Conservation (phyloP, 2,329 filamentous ascomycete species). For the Lachnellula suecica region DNA sequence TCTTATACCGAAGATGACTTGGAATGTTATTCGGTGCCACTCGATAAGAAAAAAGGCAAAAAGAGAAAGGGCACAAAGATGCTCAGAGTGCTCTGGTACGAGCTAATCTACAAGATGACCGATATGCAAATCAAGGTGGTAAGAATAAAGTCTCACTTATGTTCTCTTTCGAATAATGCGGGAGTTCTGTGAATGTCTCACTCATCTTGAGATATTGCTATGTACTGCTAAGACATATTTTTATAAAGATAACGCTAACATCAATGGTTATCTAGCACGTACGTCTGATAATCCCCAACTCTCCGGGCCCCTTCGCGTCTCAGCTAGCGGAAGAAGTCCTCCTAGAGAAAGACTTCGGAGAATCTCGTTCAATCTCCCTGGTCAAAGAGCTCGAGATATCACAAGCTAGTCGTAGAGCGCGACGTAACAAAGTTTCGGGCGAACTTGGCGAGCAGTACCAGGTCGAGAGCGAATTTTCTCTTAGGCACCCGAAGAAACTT, state of each 20-base stretch:
- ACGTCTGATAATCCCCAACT: constrained; percentile 9
- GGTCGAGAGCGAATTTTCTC: background rate
- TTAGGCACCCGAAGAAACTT: too few species aligned
- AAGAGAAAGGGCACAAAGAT: constrained; percentile 1
- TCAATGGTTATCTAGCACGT: too few species aligned
- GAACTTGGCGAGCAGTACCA: background rate
- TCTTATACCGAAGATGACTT: constrained; percentile 5
- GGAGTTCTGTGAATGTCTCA: too few species aligned
- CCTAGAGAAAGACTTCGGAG: background rate
- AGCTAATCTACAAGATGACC: constrained; percentile 15
- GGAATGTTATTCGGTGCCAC: background rate
- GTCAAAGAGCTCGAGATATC: constrained; percentile 7
- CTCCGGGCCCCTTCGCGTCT: constrained; percentile 2
- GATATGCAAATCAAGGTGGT: constrained; percentile 16
- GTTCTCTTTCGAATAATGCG: too few species aligned
- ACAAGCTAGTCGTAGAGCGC: background rate
- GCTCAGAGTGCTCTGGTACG: constrained; percentile 2
- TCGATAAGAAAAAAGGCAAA: constrained; percentile 1
- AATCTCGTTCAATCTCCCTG: constrained; percentile 8
- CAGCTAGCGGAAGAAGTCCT: constrained; percentile 9
- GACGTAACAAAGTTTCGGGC: background rate
- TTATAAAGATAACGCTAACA: too few species aligned
- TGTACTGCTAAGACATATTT: too few species aligned
- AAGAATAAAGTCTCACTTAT: too few species aligned
- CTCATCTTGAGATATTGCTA: too few species aligned